phyloP scores from a whole-genome alignment of 176 grass and related monocot genomes.

The Paspalum vaginatum region DNA sequence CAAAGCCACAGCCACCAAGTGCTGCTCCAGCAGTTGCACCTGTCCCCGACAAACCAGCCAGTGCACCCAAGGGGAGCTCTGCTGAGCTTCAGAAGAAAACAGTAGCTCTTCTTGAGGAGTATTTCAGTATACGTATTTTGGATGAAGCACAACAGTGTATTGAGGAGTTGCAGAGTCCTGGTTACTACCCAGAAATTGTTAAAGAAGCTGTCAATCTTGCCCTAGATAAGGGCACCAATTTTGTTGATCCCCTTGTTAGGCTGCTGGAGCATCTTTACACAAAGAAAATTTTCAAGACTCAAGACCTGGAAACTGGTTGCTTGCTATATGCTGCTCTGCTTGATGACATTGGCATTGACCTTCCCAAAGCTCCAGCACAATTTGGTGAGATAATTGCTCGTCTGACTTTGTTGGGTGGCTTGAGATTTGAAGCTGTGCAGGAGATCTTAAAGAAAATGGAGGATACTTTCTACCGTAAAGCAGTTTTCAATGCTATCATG shows the following conservation, averaged over 20 bases:
- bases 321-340: constrained; percentile 72
- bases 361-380: constrained; percentile 79
- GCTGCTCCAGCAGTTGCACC: constrained; percentile 44
- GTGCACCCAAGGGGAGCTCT: constrained; percentile 50
- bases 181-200: constrained; percentile 80
- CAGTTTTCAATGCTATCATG: constrained; percentile 48
- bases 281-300: constrained; percentile 66
- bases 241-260: constrained; percentile 64
- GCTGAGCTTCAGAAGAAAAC: constrained; percentile 80
- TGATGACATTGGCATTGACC: constrained; percentile 91
- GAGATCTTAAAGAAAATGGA: constrained; percentile 78
- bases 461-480: constrained; percentile 53
- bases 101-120: constrained; percentile 88
- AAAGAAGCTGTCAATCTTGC: constrained; percentile 91
- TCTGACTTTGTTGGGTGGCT: constrained; percentile 53
- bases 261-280: constrained; percentile 69
- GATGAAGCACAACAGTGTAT: constrained; percentile 95
- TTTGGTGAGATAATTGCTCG: constrained; percentile 80
- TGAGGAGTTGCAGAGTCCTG: constrained; percentile 80
- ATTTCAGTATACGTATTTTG: constrained; percentile 74
- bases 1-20: constrained; percentile 46
- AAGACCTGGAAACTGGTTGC: constrained; percentile 73
- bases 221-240: constrained; percentile 72
- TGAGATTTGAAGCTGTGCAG: constrained; percentile 73
- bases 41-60: constrained; percentile 37